Evolutionary conservation across 441 rosid genomes (phyloP), one percentile per base, ranked within the genome.

Genomic region (Viola pubescens): DNA sequence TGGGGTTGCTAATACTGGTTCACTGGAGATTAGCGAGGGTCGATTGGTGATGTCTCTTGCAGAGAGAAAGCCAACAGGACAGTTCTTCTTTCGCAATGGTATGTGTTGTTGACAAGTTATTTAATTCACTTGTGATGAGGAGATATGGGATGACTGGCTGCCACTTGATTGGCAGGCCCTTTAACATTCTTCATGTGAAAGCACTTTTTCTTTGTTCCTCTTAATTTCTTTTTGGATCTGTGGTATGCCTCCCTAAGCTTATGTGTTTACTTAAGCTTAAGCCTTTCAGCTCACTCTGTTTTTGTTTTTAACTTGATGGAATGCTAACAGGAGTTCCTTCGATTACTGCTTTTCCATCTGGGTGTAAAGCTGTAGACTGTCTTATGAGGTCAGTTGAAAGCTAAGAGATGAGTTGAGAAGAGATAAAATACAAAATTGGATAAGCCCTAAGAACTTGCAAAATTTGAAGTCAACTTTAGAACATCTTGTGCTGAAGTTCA

Each of bases 51-150:
- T 78, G 42, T 75, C 83, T 77, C 83, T 94, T 72, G 87, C 97
- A 58, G 97, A 90, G 84, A 90, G 70, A 78, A 94, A 82, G 69
- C 85, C 95, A 58, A 82, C 83, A 0, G 92, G 95, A 52, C 82
- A 81, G 54, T 70, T 79, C 51, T 79, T 80, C 77, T 94, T 86
- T 59, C 80, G 90, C 67, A 76, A 73, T 70, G 99, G 99, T 86
- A 59, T 64, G 84, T 77, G 58, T 13, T 54, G 1, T 19, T 19
- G 26, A 19, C 26, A 19, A 19, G 26, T 19, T 19, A 19, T 19
- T 19, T 19, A 19, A 19, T 19, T 19, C 26, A 1, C 26, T 19
- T 19, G 26, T 19, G 26, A 1, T 19, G 26, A 19, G 26, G 26
- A 19, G 26, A 19, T 19, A 19, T 19, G 26, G 26, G 26, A 19